Evolutionary conservation across 371 early-diverging fungal genomes (phyloP).

Genomic region (Rhizomucor pusillus): DNA sequence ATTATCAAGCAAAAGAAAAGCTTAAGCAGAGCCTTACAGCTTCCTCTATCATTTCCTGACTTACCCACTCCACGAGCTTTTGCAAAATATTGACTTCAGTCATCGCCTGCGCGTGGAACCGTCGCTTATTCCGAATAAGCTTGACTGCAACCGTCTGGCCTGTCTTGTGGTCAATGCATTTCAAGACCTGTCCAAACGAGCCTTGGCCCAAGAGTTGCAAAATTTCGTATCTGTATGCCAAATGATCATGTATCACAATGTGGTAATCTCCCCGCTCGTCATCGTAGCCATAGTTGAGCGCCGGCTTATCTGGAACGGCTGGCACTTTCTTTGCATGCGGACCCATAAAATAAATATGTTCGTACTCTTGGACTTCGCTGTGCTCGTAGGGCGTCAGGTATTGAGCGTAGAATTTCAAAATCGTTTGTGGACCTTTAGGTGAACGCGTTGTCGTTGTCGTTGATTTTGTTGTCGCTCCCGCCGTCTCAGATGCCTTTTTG

Average conservation of each 20-base stretch:
- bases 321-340: slow-evolving; percentile 49
- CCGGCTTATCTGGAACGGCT: slow-evolving; percentile 36
- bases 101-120: slow-evolving; percentile 94
- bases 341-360: slow-evolving; percentile 79
- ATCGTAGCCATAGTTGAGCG: slow-evolving; percentile 70
- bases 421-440: slow-evolving; percentile 27
- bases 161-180: slow-evolving; percentile 89
- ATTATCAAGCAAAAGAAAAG: slow-evolving; percentile 19
- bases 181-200: slow-evolving; percentile 97
- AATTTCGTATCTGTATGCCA: slow-evolving; percentile 91
- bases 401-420: slow-evolving; percentile 46
- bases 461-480: background rate
- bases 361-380: slow-evolving; percentile 70
- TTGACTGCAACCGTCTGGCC: slow-evolving; percentile 91
- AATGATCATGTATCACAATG: slow-evolving; percentile 82
- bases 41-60: background rate
- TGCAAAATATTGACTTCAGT: slow-evolving; percentile 93
- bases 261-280: slow-evolving; percentile 94
- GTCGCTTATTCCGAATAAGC: slow-evolving; percentile 92
- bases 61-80: slow-evolving; percentile 65
- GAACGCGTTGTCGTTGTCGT: slow-evolving; percentile 12
- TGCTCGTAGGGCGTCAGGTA: slow-evolving; percentile 75
- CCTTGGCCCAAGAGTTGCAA: slow-evolving; percentile 91
- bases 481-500: background rate
- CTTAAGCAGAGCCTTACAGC: background rate